Conservation (phyloP, 495 filamentous ascomycete species). For the Aspergillus cristatus region DNA sequence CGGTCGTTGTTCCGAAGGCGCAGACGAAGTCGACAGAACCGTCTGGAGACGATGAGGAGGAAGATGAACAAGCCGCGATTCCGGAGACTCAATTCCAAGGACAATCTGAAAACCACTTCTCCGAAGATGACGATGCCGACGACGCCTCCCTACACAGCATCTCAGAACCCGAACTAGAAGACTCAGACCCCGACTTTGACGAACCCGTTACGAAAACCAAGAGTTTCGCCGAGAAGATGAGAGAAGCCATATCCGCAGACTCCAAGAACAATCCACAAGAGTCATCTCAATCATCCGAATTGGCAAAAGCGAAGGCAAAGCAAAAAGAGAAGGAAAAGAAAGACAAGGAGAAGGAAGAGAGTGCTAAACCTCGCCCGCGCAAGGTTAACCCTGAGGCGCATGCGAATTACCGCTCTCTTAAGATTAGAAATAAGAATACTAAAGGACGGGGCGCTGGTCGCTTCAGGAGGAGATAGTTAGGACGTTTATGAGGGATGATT, state of each 20-base stretch:
- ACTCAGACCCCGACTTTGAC: constrained; percentile 17
- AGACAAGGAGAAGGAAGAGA: constrained; percentile 38
- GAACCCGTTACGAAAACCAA: constrained; percentile 24
- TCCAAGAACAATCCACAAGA: constrained; percentile 3
- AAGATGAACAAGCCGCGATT: constrained; percentile 22
- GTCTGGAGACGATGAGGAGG: constrained; percentile 14
- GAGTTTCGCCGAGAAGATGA: constrained; percentile 38
- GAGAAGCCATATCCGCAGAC: constrained; percentile 28
- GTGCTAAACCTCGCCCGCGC: constrained; percentile 48
- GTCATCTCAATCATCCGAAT: constrained; percentile 8
- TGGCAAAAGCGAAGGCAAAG: constrained; percentile 17
- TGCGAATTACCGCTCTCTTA: constrained; percentile 75
- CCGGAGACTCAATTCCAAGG: constrained; percentile 25
- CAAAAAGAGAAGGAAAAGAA: constrained; percentile 26
- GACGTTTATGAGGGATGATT: constrained; percentile 26
- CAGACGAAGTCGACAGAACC: constrained; percentile 12
- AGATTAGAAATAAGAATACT: constrained; percentile 53
- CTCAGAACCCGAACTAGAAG: constrained; percentile 23
- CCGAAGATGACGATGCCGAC: constrained; percentile 18
- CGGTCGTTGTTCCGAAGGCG: constrained; percentile 32
- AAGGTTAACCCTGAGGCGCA: constrained; percentile 69
- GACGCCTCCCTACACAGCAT: constrained; percentile 23
- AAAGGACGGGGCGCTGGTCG: constrained; percentile 34
- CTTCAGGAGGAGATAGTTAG: constrained; percentile 39
- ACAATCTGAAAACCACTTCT: not conserved